Conservation (phyloP, 768 basidiomycete species). For the Russula virescens region DNA sequence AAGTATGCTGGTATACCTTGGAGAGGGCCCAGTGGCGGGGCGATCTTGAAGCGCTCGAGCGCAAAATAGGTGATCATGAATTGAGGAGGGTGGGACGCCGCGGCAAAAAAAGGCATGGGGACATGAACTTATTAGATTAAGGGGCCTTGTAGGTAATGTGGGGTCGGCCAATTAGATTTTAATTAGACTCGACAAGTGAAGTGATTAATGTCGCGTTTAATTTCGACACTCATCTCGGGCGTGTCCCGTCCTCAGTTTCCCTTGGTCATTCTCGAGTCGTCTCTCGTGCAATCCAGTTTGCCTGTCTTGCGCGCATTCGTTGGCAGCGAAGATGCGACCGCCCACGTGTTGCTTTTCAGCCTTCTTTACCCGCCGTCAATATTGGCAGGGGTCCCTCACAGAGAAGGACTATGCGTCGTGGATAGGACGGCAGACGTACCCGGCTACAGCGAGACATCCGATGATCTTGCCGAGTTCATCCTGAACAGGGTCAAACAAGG, state of each 20-base stretch:
- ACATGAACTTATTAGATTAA: too few species aligned
- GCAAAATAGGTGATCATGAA: too few species aligned
- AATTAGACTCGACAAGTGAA: too few species aligned
- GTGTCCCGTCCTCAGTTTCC: constrained; percentile 34
- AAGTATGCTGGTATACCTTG: constrained; percentile 39
- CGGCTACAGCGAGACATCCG: constrained; percentile 41
- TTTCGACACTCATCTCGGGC: constrained; percentile 29
- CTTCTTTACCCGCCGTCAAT: constrained; percentile 50
- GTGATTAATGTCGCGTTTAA: constrained; percentile 28
- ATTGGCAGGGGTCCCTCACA: constrained; percentile 31
- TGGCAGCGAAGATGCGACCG: constrained; percentile 24
- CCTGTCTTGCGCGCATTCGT: constrained; percentile 44
- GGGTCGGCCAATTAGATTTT: too few species aligned
- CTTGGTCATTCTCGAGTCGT: constrained; percentile 54
- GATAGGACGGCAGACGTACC: constrained; percentile 50
- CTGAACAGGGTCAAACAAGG: constrained; percentile 37
- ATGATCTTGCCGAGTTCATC: constrained; percentile 36
- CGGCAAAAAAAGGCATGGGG: too few species aligned
- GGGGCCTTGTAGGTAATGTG: too few species aligned
- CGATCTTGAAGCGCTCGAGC: too few species aligned
- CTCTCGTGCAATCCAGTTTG: constrained; percentile 49
- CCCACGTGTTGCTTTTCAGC: constrained; percentile 45
- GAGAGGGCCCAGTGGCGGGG: constrained; percentile 46
- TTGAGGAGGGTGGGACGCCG: too few species aligned
- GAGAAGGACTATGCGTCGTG: constrained; percentile 36